Percentiles rank a stretch among this genome's conserved stretches.
Evolutionary conservation across 495 filamentous ascomycete species (phyloP).

Genomic region (Penicillium daleae): DNA sequence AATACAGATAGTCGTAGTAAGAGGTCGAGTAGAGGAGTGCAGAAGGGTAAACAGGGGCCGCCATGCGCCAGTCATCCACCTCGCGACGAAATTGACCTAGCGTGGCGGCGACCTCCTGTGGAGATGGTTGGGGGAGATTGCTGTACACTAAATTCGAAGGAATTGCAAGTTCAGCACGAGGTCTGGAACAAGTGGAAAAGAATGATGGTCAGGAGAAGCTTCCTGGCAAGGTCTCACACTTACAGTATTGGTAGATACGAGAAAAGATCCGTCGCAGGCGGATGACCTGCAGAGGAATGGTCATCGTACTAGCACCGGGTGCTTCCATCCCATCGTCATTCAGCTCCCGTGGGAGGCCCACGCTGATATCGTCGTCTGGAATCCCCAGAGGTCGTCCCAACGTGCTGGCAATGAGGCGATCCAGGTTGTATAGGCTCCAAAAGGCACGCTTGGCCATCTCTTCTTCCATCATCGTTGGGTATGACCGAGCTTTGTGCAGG

Average conservation of each 20-base stretch:
- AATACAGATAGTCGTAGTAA: constrained; percentile 56
- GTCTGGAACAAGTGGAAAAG: too few species aligned
- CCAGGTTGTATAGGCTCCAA: constrained; percentile 58
- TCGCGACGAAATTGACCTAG: constrained; percentile 51
- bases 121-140: constrained; percentile 41
- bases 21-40: constrained; percentile 52
- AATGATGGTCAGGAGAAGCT: not conserved
- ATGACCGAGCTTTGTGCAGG: constrained; percentile 49
- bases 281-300: constrained; percentile 54
- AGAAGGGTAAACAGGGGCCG: constrained; percentile 43
- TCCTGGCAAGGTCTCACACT: constrained; percentile 15
- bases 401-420: constrained; percentile 55
- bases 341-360: constrained; percentile 47
- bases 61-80: constrained; percentile 52
- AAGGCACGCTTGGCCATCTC: constrained; percentile 56
- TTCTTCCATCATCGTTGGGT: constrained; percentile 39
- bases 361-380: constrained; percentile 54
- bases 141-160: constrained; percentile 45
- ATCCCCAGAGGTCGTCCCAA: constrained; percentile 53
- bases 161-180: not conserved
- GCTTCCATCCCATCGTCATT: constrained; percentile 50
- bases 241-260: constrained; percentile 50
- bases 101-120: constrained; percentile 37
- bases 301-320: constrained; percentile 46
- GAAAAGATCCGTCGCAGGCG: constrained; percentile 54